These are phyloP conservation scores for Piper longum DNA, from an alignment of 164 flowering plant genomes.

Conservation along the genomic window DNA sequence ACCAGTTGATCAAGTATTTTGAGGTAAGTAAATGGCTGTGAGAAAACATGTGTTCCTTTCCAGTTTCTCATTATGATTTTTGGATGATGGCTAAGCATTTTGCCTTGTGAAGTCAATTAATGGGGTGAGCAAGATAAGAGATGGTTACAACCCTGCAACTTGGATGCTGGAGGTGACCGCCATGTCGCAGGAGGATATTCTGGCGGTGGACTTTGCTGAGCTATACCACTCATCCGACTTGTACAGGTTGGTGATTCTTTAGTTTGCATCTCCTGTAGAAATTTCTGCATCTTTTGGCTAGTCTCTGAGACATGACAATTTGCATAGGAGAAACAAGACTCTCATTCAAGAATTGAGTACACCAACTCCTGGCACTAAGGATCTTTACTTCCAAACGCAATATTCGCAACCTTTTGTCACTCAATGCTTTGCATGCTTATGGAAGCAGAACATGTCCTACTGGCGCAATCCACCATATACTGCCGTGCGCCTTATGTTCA, in stretches of 20 bases:
- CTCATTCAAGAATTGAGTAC: conserved; percentile 27
- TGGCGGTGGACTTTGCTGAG: conserved; percentile 19
- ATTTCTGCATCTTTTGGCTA: not conserved
- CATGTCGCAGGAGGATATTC: conserved; percentile 20
- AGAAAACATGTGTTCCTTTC: not conserved
- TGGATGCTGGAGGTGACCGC: conserved; percentile 37
- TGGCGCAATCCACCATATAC: conserved; percentile 48
- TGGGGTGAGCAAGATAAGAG: conserved; percentile 27
- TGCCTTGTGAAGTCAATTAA: conserved; percentile 15
- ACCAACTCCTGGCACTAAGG: conserved; percentile 30
- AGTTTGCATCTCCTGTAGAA: not conserved
- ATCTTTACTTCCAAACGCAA: conserved; percentile 29
- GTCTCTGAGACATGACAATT: not conserved
- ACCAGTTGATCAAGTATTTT: conserved; percentile 27
- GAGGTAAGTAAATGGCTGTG: conserved; percentile 15
- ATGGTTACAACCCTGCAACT: conserved; percentile 35
- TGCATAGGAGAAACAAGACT: conserved; percentile 40
- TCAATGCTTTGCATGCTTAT: conserved; percentile 44
- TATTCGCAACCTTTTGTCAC: conserved; percentile 31
- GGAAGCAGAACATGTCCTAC: conserved; percentile 39
- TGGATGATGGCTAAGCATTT: not conserved
- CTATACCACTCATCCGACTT: conserved; percentile 25
- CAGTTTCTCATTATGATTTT: not conserved
- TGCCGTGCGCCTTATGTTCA: conserved; percentile 40
- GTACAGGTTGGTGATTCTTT: conserved; percentile 10